phyloP scores from a whole-genome alignment of 129 eudicot genomes.

The Deinandra increscens region DNA sequence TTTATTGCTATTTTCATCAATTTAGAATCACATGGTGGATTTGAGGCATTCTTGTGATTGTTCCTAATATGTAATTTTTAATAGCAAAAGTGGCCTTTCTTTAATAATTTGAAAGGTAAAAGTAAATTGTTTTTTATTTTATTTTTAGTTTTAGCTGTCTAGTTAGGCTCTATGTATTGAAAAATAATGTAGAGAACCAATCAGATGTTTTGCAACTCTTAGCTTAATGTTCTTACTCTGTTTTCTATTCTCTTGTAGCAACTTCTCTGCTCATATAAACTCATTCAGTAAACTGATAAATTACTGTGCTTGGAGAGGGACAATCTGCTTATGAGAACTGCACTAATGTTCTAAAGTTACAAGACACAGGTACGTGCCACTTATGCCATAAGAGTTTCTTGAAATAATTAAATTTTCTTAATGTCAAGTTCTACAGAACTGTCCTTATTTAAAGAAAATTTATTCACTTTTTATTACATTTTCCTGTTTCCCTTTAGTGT shows the following conservation, averaged over 20 bases:
- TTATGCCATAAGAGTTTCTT: conserved; percentile 2
- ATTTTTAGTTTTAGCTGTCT: too few relatives aligned
- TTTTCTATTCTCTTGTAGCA: conserved; percentile 13
- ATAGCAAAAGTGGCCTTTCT: too few relatives aligned
- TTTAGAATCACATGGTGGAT: background rate
- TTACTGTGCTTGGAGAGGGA: conserved; percentile 3
- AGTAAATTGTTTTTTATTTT: too few relatives aligned
- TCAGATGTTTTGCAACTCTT: background rate
- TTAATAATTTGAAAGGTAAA: too few relatives aligned
- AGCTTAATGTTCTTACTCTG: conserved; percentile 1
- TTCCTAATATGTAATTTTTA: background rate
- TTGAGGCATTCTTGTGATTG: background rate
- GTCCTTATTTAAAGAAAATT: background rate
- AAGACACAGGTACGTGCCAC: conserved; percentile 19
- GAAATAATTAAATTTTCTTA: background rate
- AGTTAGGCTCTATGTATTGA: too few relatives aligned
- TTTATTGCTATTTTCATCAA: background rate
- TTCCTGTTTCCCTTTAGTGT: background rate
- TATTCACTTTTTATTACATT: background rate
- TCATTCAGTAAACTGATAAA: background rate
- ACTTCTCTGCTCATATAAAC: conserved; percentile 16
- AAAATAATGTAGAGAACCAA: background rate
- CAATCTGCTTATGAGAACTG: conserved; percentile 2
- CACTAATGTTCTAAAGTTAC: conserved; percentile 17
- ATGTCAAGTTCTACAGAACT: conserved; percentile 7